These are phyloP conservation scores for Colletotrichum orchidophilum DNA, from an alignment of 2,329 filamentous ascomycete species.

Conservation along the genomic window DNA sequence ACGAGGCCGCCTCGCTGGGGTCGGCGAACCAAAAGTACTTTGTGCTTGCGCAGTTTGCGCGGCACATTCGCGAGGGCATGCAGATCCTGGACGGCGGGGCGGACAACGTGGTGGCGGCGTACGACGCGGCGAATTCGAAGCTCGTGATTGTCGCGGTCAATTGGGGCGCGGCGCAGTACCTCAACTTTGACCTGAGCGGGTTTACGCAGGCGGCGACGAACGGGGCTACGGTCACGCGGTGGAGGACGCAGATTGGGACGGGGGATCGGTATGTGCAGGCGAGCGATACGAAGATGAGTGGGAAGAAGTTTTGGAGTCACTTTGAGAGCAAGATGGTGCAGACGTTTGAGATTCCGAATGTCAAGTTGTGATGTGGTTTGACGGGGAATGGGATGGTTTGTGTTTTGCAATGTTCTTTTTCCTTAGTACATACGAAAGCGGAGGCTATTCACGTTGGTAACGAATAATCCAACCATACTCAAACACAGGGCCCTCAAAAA, in stretches of 20 bases:
- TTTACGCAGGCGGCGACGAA: slow-evolving; percentile 43
- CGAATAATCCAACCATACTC: background rate
- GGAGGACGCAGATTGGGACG: slow-evolving; percentile 47
- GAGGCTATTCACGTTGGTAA: background rate
- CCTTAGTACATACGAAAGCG: background rate
- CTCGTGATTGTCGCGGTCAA: slow-evolving; percentile 52
- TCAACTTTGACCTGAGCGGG: slow-evolving; percentile 49
- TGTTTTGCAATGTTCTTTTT: background rate
- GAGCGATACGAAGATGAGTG: slow-evolving; percentile 44
- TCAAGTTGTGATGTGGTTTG: slow-evolving; percentile 33
- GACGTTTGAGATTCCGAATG: slow-evolving; percentile 49
- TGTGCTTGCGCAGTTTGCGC: slow-evolving; percentile 51
- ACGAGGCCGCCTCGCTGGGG: slow-evolving; percentile 43
- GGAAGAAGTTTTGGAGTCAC: slow-evolving; percentile 47
- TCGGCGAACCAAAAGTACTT: slow-evolving; percentile 50
- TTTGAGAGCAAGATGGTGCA: slow-evolving; percentile 47
- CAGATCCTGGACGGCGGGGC: slow-evolving; percentile 47
- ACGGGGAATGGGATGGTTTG: too few species aligned
- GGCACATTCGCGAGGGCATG: slow-evolving; percentile 53
- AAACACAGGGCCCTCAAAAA: background rate
- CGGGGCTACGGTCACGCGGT: slow-evolving; percentile 46
- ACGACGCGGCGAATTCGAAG: slow-evolving; percentile 44
- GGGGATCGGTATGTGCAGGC: slow-evolving; percentile 46
- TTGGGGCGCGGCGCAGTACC: slow-evolving; percentile 47
- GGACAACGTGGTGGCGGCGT: slow-evolving; percentile 49